Base-by-base conservation (phyloP, 345 rosid species). In the Anastatica hierochuntica region DNA sequence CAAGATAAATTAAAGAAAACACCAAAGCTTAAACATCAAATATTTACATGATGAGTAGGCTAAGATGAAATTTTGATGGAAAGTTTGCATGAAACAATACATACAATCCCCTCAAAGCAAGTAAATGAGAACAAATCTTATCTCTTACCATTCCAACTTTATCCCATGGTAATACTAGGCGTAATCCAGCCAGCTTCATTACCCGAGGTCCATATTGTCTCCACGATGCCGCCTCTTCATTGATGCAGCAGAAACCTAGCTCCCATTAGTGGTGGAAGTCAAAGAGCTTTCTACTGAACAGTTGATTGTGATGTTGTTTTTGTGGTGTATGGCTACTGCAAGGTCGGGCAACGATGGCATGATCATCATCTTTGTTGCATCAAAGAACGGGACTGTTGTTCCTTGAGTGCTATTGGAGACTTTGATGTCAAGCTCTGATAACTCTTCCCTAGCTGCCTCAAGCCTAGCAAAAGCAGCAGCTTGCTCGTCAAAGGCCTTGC, bases 361-460 rank as follows among this genome's bases (percentile, higher is more conserved):
- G 41, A 77, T 82, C 60, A 77, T 58, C 72, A 66, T 70, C 30
- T 82, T 81, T 0, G 70, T 51, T 6, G 90, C 74, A 53, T 58
- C 69, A 35, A 67, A 67, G 64, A 61, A 67, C 5, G 72, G 56
- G 12, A 48, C 72, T 7, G 41, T 4, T 47, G 72, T 53, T 54
- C 76, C 85, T 55, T 80, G 85, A 43, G 78, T 80, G 58, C 72
- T 77, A 31, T 67, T 79, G 34, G 88, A 75, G 27, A 80, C 85
- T 68, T 78, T 81, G 73, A 81, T 81, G 51, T 96, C 95, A 8
- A 83, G 74, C 37, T 81, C 98, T 5, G 98, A 92, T 60, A 88
- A 78, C 70, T 85, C 97, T 70, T 82, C 97, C 23, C 94, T 75
- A 5, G 88, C 95, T 37, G 90, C 90, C 70, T 84, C 98, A 36